Conservation (phyloP, 768 basidiomycete genomes). For the Baorangia bicolor region DNA sequence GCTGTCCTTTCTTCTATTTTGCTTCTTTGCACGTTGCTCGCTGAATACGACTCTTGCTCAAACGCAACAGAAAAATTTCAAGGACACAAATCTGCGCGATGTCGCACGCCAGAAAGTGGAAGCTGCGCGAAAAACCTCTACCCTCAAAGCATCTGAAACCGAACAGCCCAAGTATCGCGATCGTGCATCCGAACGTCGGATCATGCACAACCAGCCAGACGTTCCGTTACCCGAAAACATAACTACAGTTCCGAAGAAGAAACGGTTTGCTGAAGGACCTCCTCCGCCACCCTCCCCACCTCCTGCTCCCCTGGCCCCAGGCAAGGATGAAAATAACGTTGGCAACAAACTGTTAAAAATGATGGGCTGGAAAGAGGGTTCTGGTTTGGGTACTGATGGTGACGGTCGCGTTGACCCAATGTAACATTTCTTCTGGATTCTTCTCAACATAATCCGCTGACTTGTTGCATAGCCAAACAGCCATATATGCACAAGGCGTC, state of each 20-base stretch:
- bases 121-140: slow-evolving; percentile 40
- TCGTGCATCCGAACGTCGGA: slow-evolving; percentile 88
- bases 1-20: slow-evolving; percentile 18
- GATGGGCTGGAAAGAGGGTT: slow-evolving; percentile 97
- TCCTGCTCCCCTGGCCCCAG: slow-evolving; percentile 64
- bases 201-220: slow-evolving; percentile 90
- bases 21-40: slow-evolving; percentile 1
- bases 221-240: slow-evolving; percentile 62
- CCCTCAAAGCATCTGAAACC: slow-evolving; percentile 26
- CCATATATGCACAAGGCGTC: slow-evolving; percentile 83
- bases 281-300: slow-evolving; percentile 61
- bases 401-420: slow-evolving; percentile 90
- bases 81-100: slow-evolving; percentile 69
- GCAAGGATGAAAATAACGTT: slow-evolving; percentile 79
- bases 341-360: slow-evolving; percentile 93
- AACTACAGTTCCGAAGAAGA: slow-evolving; percentile 37
- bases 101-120: slow-evolving; percentile 66
- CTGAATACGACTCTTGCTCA: slow-evolving; percentile 1
- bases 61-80: slow-evolving; percentile 74
- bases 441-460: slow-evolving; percentile 6
- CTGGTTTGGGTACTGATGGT: slow-evolving; percentile 77
- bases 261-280: slow-evolving; percentile 52
- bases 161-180: slow-evolving; percentile 89
- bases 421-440: slow-evolving; percentile 35
- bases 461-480: slow-evolving; percentile 58